Conservation (phyloP, 495 filamentous ascomycete genomes). For the Neurospora tetrasperma region DNA sequence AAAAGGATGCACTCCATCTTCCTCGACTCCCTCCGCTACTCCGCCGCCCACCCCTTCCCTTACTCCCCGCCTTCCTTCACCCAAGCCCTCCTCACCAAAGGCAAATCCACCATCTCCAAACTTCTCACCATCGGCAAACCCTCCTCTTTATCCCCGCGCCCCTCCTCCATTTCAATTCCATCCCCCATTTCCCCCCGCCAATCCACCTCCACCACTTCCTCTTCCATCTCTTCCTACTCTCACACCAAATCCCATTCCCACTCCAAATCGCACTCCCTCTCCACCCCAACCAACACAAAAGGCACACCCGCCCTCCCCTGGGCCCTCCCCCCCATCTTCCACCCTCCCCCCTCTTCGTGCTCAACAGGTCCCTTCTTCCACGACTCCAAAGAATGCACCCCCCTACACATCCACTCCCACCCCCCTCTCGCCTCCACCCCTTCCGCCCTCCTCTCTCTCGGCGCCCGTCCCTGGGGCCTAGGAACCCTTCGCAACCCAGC, state of each 20-base stretch:
- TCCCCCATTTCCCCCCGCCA: not conserved
- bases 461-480: slow-evolving; percentile 19
- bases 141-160: not conserved
- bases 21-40: slow-evolving; percentile 17
- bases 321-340: not conserved
- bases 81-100: slow-evolving; percentile 7
- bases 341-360: not conserved
- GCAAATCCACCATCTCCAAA: slow-evolving; percentile 6
- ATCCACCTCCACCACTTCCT: not conserved
- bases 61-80: slow-evolving; percentile 9
- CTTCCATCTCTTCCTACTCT: not conserved
- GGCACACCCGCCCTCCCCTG: not conserved
- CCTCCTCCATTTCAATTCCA: not conserved
- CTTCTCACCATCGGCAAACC: slow-evolving; percentile 1
- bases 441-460: not conserved
- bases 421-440: not conserved
- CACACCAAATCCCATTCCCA: not conserved
- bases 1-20: slow-evolving; percentile 17
- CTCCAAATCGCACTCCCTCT: not conserved
- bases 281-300: not conserved
- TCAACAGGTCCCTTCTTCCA: not conserved
- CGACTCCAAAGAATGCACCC: not conserved
- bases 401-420: not conserved
- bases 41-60: slow-evolving; percentile 25
- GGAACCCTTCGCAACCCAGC: slow-evolving; percentile 20